Base-by-base conservation (phyloP, 169 alveolate species). In the Plasmodium falciparum region DNA sequence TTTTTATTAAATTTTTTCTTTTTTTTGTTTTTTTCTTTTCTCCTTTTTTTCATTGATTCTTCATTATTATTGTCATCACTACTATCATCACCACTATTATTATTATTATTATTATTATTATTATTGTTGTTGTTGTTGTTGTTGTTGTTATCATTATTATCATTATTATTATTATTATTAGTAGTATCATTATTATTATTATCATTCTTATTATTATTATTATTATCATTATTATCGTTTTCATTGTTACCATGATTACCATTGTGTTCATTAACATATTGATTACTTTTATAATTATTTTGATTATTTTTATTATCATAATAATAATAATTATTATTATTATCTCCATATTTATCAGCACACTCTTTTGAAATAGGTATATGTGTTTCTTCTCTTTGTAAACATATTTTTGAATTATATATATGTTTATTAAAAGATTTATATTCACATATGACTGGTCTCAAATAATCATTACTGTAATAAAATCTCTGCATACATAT, bases 121-220 rank as follows among this genome's bases (percentile, higher is more conserved):
- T 72, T 54, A 47, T 72, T 33, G 2, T 72, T 33, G 1, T 59
- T 24, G 22, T 24, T 20, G 26, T 45, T 56, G 3, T 45, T 73
- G 7, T 43, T 62, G 54, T 56, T 17, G 6, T 29, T 63, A 22
- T 45, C 24, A 1, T 43, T 59, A 52, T 39, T 15, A 3, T 33
- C 39, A 15, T 74, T 45, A 56, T 74, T 6, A 50, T 17, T 65
- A 26, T 74, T 65, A 59, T 29, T 13, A 22, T 49, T 65, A 33
- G 56, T 26, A 20, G 12, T 74, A 29, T 62, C 22, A 56, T 56
- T 56, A 22, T 17, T 45, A 20, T 22, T 74, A 26, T 39, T 22
- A 47, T 33, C 58, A 39, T 73, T 54, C 11, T 73, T 4, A 33
- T 49, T 74, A 74, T 65, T 59, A 22, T 62, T 52, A 61, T 26